Percentiles rank a stretch among this genome's conserved stretches.
Evolutionary conservation across 169 alveolate species (phyloP).

Genomic region (Cardiosporidium cionae): DNA sequence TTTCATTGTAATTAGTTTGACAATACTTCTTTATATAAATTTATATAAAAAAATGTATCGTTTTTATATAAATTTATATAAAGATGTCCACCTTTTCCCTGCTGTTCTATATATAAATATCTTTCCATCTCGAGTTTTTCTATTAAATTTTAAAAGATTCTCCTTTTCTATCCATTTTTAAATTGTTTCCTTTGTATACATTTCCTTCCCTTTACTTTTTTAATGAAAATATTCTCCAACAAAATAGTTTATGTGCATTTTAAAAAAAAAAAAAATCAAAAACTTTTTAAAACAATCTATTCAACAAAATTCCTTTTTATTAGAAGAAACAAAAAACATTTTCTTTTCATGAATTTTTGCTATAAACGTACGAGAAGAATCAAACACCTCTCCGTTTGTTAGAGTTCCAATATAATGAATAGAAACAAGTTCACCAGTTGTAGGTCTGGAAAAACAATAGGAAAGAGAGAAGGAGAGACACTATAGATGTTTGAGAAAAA

Average conservation of each 20-base stretch:
- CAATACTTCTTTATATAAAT: not conserved
- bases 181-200: not conserved
- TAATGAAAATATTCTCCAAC: not conserved
- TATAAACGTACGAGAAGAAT: slow-evolving; percentile 51
- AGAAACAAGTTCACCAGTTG: slow-evolving; percentile 62
- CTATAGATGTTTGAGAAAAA: too few relatives aligned
- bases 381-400: slow-evolving; percentile 60
- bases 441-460: slow-evolving; percentile 42
- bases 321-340: not conserved
- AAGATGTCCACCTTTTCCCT: not conserved
- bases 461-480: too few relatives aligned
- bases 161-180: too few relatives aligned
- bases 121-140: not conserved
- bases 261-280: not conserved
- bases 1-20: not conserved
- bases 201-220: not conserved
- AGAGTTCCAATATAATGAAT: slow-evolving; percentile 70
- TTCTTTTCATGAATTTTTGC: not conserved
- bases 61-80: not conserved
- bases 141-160: too few relatives aligned
- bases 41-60: not conserved
- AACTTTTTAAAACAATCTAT: not conserved
- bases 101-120: not conserved
- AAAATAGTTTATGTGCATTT: not conserved
- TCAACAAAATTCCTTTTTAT: not conserved